Conservation (phyloP, 805 yeast genomes). For the Myxozyma geophila region DNA sequence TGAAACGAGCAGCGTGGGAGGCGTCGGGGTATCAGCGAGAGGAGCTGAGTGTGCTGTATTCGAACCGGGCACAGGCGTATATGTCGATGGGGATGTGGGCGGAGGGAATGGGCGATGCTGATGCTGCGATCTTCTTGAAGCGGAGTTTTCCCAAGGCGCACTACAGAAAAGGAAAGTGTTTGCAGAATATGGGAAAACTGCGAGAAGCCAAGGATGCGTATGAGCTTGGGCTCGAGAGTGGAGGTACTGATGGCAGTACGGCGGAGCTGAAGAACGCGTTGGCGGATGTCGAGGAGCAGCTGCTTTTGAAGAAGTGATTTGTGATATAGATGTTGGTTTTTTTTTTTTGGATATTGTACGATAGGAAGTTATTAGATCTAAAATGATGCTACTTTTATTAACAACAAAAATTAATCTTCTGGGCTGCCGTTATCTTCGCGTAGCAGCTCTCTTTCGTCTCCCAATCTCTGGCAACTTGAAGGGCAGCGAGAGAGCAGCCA, state of each 20-base stretch:
- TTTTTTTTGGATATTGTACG: background rate
- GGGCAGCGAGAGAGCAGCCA: constrained; percentile 86
- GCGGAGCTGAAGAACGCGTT: constrained; percentile 37
- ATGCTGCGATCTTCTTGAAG: constrained; percentile 44
- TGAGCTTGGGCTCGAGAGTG: constrained; percentile 37
- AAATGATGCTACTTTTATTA: too few species aligned
- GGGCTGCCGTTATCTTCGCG: constrained; percentile 5
- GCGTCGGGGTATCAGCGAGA: constrained; percentile 43
- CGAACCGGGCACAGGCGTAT: constrained; percentile 49
- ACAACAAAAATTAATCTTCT: background rate
- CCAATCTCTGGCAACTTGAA: constrained; percentile 67
- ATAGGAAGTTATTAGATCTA: background rate
- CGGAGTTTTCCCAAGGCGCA: constrained; percentile 44
- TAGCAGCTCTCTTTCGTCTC: constrained; percentile 20
- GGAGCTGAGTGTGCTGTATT: constrained; percentile 44
- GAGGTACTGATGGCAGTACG: constrained; percentile 34
- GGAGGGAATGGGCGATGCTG: constrained; percentile 48
- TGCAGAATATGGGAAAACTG: constrained; percentile 38
- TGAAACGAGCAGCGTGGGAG: constrained; percentile 50
- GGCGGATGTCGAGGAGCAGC: constrained; percentile 22
- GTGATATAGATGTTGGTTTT: background rate
- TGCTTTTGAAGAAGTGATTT: constrained; percentile 4
- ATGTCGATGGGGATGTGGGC: constrained; percentile 45
- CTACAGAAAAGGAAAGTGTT: constrained; percentile 45
- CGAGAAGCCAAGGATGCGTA: constrained; percentile 41